phyloP scores from a whole-genome alignment of 164 flowering plant species.

The Tetrastigma voinierianum region DNA sequence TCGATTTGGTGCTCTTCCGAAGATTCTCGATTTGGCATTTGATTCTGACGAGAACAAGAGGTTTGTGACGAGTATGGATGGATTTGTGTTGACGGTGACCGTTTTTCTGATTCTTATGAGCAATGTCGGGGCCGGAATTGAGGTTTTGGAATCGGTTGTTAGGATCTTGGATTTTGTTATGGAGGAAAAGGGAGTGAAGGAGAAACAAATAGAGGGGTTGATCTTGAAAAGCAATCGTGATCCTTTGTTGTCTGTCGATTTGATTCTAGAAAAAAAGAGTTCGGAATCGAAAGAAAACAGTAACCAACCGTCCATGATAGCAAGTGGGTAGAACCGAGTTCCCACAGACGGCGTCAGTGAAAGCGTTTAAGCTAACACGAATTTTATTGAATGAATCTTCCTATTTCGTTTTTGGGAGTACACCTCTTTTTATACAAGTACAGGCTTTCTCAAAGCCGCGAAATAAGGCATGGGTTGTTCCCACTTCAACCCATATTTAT shows the following conservation, averaged over 20 bases:
- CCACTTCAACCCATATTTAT: too few relatives aligned
- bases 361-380: too few relatives aligned
- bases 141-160: constrained; percentile 14
- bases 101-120: constrained; percentile 6
- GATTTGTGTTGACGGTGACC: constrained; percentile 14
- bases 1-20: constrained; percentile 8
- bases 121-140: constrained; percentile 8
- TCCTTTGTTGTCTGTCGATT: constrained; percentile 1
- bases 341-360: too few relatives aligned
- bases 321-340: too few relatives aligned
- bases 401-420: too few relatives aligned
- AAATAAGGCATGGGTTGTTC: too few relatives aligned
- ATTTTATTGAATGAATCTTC: too few relatives aligned
- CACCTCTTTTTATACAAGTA: too few relatives aligned
- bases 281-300: constrained; percentile 13
- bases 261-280: constrained; percentile 17
- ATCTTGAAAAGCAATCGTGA: constrained; percentile 1
- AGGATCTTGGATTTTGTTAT: constrained; percentile 11
- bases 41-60: constrained; percentile 17
- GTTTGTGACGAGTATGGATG: constrained; percentile 8
- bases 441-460: too few relatives aligned
- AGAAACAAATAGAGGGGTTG: constrained; percentile 1
- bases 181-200: constrained; percentile 9
- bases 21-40: constrained; percentile 11
- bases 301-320: too few relatives aligned